Conservation (phyloP, 495 filamentous ascomycete species). For the Neurospora sp. region DNA sequence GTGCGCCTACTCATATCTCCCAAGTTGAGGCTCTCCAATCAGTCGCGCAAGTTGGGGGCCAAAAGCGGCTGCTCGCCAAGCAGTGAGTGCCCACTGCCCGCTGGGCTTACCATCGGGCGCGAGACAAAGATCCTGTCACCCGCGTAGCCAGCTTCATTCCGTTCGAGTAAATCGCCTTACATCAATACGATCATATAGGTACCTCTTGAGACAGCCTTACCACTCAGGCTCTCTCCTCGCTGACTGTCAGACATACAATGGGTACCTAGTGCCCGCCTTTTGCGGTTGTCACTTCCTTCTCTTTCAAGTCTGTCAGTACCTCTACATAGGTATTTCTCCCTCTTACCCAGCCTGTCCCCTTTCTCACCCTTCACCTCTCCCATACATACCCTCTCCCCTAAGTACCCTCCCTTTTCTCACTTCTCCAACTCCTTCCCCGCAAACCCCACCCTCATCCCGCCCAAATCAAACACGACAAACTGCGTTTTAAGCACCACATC, state of each 20-base stretch:
- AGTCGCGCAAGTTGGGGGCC: not conserved
- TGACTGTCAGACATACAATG: not conserved
- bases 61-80: not conserved
- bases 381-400: no score
- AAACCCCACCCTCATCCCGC: conserved; percentile 41
- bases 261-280: not conserved
- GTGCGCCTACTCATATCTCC: not conserved
- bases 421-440: conserved; percentile 27
- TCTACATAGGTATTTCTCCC: no score
- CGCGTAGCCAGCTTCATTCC: not conserved
- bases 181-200: no score
- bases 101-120: not conserved
- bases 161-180: no score
- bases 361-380: no score
- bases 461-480: conserved; percentile 57
- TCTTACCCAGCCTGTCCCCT: no score
- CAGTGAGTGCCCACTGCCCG: not conserved
- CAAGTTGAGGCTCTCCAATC: not conserved
- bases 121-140: not conserved
- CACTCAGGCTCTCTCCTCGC: no score
- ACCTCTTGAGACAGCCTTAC: no score
- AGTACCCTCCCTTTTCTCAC: no score
- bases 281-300: not conserved
- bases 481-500: conserved; percentile 67
- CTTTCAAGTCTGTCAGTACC: not conserved